These are phyloP conservation scores for Coix lacrymajobi DNA, from an alignment of 176 grass and related monocot species.

Conservation along the genomic window DNA sequence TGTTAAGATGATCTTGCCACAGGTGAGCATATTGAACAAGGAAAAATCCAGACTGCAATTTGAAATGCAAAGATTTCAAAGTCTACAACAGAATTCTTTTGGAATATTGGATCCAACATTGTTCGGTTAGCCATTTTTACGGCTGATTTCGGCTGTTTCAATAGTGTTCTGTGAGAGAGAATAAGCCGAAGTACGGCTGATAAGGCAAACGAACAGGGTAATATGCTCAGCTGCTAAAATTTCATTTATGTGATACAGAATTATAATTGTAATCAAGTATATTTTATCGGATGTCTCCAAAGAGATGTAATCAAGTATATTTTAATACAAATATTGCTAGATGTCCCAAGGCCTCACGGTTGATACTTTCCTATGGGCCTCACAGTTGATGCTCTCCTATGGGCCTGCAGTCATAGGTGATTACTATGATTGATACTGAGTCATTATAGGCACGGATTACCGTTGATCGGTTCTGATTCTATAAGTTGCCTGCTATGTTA, in stretches of 20 bases:
- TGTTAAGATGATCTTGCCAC: conserved; percentile 74
- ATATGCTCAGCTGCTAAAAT: no score
- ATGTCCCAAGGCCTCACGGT: background rate
- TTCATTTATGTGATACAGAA: background rate
- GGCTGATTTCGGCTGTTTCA: no score
- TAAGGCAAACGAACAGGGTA: no score
- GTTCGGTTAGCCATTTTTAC: no score
- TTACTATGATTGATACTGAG: background rate
- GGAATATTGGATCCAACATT: background rate
- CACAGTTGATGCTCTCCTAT: background rate
- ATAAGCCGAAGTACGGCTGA: no score
- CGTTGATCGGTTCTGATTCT: background rate
- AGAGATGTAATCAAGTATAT: background rate
- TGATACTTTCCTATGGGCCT: background rate
- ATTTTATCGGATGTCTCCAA: background rate
- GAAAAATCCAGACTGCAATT: conserved; percentile 70
- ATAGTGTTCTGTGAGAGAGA: no score
- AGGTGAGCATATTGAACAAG: conserved; percentile 60
- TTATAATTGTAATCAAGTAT: background rate
- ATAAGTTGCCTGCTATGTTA: background rate
- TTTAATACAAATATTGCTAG: no score
- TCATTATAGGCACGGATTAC: background rate
- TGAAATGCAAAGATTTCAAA: conserved; percentile 18
- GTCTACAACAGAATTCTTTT: background rate
- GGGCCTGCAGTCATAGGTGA: background rate